Evolutionary conservation across 345 rosid genomes (phyloP), one percentile per base, ranked within the genome.

Genomic region (Heritiera fomes): DNA sequence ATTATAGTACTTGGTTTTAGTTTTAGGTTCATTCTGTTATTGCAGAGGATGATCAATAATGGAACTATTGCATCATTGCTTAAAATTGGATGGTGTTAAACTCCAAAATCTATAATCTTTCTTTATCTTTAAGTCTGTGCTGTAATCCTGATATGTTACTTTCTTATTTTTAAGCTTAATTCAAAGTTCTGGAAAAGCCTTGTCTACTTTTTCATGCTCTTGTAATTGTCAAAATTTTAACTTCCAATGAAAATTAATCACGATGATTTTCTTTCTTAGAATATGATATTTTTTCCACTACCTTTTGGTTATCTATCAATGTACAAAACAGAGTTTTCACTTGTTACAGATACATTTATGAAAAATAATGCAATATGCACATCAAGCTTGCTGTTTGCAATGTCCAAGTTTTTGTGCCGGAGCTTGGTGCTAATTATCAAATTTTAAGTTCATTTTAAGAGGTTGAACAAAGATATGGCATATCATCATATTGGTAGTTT

Each of bases 371-470:
- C 32, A 73, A 41, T 53, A 38, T 34, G 43, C 45, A 62, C 18
- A 34, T 80, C 34, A 7, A 45, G n/a, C 80, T 81, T 73, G 77
- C n/a, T 64, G 58, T 75, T 50, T 50, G 73, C 46, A 13, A 64
- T 60, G 40, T 75, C 73, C 49, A 9, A 69, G 23, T 73, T 79
- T 15, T 65, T 14, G n/a, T 53, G 73, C 60, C 53, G 47, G 43
- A 12, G 58, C 70, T 43, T 7, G 74, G 59, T 59, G 80, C 53
- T 70, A 23, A 46, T 40, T 73, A 41, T 50, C 58, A 52, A 32
- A 0, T 58, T 77, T 49, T 23, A 20, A 56, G 28, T 64, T 63
- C 62, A 17, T 66, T 65, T 41, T 58, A n/a, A 67, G 58, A 72
- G 64, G 43, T 74, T 52, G 63, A n/a, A 34, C 40, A 17, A 73